These are phyloP conservation scores for Harringtonia aguacate DNA, from an alignment of 2,329 filamentous ascomycete species.

Conservation along the genomic window DNA sequence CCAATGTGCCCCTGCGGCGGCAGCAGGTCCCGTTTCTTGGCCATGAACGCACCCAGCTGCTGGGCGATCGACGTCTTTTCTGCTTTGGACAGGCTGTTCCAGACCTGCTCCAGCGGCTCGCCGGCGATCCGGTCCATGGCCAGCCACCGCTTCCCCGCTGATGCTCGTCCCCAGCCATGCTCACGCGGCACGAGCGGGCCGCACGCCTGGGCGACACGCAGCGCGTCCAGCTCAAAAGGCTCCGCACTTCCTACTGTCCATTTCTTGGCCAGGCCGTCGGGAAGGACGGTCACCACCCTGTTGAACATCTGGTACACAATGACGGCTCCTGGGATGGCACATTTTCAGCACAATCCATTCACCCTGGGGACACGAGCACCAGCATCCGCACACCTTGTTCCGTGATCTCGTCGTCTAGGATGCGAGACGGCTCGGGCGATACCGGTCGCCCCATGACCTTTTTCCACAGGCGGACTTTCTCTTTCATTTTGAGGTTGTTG, in stretches of 20 bases:
- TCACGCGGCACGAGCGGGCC: constrained; percentile 15
- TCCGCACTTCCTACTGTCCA: constrained; percentile 15
- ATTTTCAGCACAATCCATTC: background rate
- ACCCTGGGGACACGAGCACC: too few relatives aligned
- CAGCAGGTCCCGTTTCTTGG: constrained; percentile 3
- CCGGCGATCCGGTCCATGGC: constrained; percentile 17
- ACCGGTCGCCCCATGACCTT: background rate
- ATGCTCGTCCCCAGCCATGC: constrained; percentile 5
- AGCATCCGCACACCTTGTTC: background rate
- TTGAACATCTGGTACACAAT: constrained; percentile 13
- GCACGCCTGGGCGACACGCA: constrained; percentile 11
- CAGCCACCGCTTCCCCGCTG: constrained; percentile 11
- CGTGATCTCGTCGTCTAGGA: background rate
- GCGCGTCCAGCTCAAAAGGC: constrained; percentile 15
- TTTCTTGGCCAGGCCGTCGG: constrained; percentile 15
- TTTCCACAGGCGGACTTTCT: background rate
- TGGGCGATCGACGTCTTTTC: background rate
- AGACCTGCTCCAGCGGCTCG: constrained; percentile 13
- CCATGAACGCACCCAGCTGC: constrained; percentile 12
- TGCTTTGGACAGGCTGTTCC: background rate
- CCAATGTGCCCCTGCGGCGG: constrained; percentile 14
- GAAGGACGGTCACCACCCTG: constrained; percentile 13
- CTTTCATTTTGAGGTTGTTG: background rate
- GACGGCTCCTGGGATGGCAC: background rate
- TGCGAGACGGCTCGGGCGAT: background rate